A percentile compares a stretch with the other conserved stretches of the same genome.
These are phyloP conservation scores for Areca catechu DNA, from an alignment of 176 grass and related monocot species.

Conservation along the genomic window DNA sequence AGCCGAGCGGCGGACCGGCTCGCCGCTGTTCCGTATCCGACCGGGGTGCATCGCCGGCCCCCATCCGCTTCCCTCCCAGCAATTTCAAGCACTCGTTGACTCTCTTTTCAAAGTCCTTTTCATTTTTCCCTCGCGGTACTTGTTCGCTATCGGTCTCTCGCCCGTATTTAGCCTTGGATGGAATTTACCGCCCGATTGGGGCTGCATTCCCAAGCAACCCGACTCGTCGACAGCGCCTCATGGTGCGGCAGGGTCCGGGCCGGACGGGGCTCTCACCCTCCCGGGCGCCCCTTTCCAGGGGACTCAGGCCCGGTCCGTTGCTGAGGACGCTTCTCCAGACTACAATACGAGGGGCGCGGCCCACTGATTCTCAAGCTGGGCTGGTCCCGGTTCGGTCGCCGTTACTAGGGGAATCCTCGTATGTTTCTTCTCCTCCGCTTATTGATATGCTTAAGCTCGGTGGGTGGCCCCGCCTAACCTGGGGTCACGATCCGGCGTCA, in stretches of 20 bases:
- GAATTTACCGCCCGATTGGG: slow-evolving; percentile 12
- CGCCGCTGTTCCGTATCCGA: slow-evolving; percentile 23
- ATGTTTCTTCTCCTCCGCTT: too few relatives aligned
- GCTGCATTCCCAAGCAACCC: too few relatives aligned
- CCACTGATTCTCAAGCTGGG: slow-evolving; percentile 32
- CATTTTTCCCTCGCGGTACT: slow-evolving; percentile 22
- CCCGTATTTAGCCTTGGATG: slow-evolving; percentile 20
- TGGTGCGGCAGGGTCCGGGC: slow-evolving; percentile 11
- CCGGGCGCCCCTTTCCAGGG: slow-evolving; percentile 54
- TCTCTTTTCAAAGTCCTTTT: slow-evolving; percentile 17
- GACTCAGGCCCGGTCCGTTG: slow-evolving; percentile 37
- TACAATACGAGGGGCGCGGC: slow-evolving; percentile 1
- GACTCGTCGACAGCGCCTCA: slow-evolving; percentile 3
- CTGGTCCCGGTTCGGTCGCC: slow-evolving; percentile 34
- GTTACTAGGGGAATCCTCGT: too few relatives aligned
- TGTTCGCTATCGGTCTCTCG: slow-evolving; percentile 26
- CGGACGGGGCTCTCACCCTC: slow-evolving; percentile 28
- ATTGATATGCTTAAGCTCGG: too few relatives aligned
- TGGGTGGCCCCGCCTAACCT: too few relatives aligned
- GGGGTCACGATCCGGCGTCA: too few relatives aligned
- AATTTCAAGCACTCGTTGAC: too few relatives aligned
- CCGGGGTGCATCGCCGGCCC: slow-evolving; percentile 23
- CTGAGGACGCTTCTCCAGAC: slow-evolving; percentile 6
- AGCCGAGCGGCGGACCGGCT: too few relatives aligned
- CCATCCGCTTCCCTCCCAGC: slow-evolving; percentile 53